Conservation (phyloP, 352 stramenopile species). For the Globisporangium abappressorium region DNA sequence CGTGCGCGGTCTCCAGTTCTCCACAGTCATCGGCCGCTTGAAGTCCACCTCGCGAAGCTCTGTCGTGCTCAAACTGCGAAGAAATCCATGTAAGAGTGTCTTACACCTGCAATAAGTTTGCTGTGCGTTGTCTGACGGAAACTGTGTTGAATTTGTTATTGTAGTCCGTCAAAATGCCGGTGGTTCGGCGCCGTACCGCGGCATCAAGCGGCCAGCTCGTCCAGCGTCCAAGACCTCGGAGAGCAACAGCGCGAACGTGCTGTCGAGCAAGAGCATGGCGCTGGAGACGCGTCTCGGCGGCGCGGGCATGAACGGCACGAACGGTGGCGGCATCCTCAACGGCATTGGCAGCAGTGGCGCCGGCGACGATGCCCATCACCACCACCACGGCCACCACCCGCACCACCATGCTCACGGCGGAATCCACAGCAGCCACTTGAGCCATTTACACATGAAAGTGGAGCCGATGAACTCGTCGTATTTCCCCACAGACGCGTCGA, state of each 20-base stretch:
- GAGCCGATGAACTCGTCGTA: constrained; percentile 69
- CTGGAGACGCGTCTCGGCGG: constrained; percentile 64
- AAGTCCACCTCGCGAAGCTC: constrained; percentile 80
- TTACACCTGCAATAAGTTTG: neutral
- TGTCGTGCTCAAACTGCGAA: constrained; percentile 73
- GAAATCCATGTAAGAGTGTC: constrained; percentile 69
- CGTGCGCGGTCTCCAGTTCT: constrained; percentile 77
- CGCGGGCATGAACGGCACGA: constrained; percentile 29
- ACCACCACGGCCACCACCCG: constrained; percentile 7
- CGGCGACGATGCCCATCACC: constrained; percentile 8
- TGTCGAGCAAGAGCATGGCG: constrained; percentile 70
- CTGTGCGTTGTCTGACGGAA: neutral
- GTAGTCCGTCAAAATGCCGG: constrained; percentile 67
- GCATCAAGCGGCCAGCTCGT: constrained; percentile 57
- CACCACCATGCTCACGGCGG: constrained; percentile 15
- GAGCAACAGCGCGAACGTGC: constrained; percentile 72
- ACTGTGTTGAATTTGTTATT: constrained; percentile 1
- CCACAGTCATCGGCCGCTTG: constrained; percentile 73
- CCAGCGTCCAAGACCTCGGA: constrained; percentile 47
- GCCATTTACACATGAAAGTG: constrained; percentile 49
- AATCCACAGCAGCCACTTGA: constrained; percentile 18
- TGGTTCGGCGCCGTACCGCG: constrained; percentile 45
- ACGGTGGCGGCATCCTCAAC: constrained; percentile 21
- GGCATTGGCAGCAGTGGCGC: constrained; percentile 19
- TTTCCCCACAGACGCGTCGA: constrained; percentile 58